Evolutionary conservation across 768 basidiomycete species (phyloP), one percentile per base, ranked within the genome.

Genomic region (Boletus tomentosulus): DNA sequence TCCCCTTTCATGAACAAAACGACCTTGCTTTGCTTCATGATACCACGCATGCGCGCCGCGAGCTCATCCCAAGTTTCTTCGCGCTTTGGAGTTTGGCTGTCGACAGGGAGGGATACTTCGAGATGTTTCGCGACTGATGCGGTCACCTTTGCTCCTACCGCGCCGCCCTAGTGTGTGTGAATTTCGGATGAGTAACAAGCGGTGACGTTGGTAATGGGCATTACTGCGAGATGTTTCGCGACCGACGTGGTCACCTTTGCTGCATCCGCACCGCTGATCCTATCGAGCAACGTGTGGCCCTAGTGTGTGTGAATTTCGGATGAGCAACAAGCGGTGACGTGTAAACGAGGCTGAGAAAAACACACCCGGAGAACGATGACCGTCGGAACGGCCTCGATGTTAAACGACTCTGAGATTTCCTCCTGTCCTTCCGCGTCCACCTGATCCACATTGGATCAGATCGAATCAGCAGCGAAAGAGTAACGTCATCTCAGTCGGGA

Each of bases 1-100:
- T 72, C 78, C 19, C 92, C 92, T 69, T 96, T 96, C 91, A 96
- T 95, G 78, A 95, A 93, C 53, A 95, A 64, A 27, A 96, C 86
- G 11, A 94, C 84, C 22, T 78, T 76, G 70, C 79, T 81, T 71
- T 90, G 82, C 56, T 78, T 80, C 93, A 98, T 96, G 53, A 99
- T 71, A 43, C 56, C 58, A 15, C 70, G 75, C 64, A 95, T 80
- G 47, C 93, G 79, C 41, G 71, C 66, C 15, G 79, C 76, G 22
- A 96, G 79, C 61, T 89, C 78, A 60, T 89, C 89, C 16, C 76
- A 71, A 0, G 83, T 79, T 68, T 92, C 85, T 12, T 62, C 51
- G 59, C 63, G 48, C 61, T 67, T 56, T 0, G 80, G 77, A 6
- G 62, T 22, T 8, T 63, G 28, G 8, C 24, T 35, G 22, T 55